A percentile compares a stretch with the other conserved stretches of the same genome.
phyloP scores from a whole-genome alignment of 108 stramenopile genomes.

The Pinguiococcus pyrenoidosus region DNA sequence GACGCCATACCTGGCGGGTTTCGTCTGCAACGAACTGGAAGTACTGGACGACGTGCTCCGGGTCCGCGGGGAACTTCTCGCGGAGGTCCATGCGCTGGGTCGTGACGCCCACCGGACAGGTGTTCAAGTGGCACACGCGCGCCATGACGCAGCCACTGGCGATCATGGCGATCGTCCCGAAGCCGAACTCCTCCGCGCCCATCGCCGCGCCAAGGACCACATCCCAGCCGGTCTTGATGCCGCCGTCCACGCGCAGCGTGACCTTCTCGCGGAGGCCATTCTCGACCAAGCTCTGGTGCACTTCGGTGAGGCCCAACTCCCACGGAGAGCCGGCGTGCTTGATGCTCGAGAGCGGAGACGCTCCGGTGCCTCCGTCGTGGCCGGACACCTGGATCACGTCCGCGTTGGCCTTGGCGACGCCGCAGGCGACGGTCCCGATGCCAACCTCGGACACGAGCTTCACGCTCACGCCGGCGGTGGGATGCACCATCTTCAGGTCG shows the following conservation, averaged over 20 bases:
- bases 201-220: constrained; percentile 27
- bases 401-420: constrained; percentile 31
- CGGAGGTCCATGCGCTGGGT: constrained; percentile 23
- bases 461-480: constrained; percentile 65
- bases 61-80: constrained; percentile 26
- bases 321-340: constrained; percentile 36
- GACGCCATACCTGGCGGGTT: too few relatives aligned
- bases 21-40: constrained; percentile 34
- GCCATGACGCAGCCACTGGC: constrained; percentile 38
- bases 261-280: constrained; percentile 25
- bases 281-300: constrained; percentile 18
- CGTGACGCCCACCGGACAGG: constrained; percentile 32
- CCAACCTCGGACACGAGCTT: constrained; percentile 98
- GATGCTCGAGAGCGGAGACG: constrained; percentile 25
- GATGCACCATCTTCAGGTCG: constrained; percentile 29
- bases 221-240: constrained; percentile 34
- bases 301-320: constrained; percentile 24
- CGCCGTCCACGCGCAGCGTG: constrained; percentile 23
- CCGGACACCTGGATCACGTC: constrained; percentile 35
- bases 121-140: constrained; percentile 34
- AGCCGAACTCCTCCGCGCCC: constrained; percentile 36
- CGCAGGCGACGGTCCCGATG: constrained; percentile 31
- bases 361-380: constrained; percentile 33
- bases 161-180: constrained; percentile 32
- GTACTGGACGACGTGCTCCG: constrained; percentile 27